Evolutionary conservation across 495 filamentous ascomycete genomes (phyloP).

Genomic region (Penicillium argentinense): DNA sequence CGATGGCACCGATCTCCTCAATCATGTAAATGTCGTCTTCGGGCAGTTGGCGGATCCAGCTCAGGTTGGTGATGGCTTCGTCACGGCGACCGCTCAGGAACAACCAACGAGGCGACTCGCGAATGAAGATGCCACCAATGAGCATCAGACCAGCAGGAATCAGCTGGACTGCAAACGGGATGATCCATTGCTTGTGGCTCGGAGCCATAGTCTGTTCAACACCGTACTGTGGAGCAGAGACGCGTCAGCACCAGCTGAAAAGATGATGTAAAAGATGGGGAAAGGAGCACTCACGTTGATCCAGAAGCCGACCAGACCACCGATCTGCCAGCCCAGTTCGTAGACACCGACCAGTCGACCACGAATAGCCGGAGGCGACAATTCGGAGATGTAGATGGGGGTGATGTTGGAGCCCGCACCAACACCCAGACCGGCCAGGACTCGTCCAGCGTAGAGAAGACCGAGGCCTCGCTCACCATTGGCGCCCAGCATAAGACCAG

Average conservation of each 20-base stretch:
- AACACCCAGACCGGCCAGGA: slow-evolving; percentile 70
- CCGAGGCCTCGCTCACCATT: slow-evolving; percentile 57
- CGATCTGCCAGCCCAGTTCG: slow-evolving; percentile 72
- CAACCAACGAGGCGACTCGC: slow-evolving; percentile 60
- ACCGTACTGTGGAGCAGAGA: slow-evolving; percentile 29
- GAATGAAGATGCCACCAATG: slow-evolving; percentile 46
- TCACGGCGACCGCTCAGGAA: slow-evolving; percentile 48
- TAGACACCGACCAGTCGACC: slow-evolving; percentile 76
- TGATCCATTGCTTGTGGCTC: slow-evolving; percentile 51
- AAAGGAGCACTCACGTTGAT: slow-evolving; percentile 52
- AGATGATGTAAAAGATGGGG: background rate
- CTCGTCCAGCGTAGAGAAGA: slow-evolving; percentile 66
- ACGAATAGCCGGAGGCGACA: slow-evolving; percentile 75
- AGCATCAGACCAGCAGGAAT: slow-evolving; percentile 51
- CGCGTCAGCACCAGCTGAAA: slow-evolving; percentile 10
- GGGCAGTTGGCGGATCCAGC: slow-evolving; percentile 62
- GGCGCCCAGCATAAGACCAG: slow-evolving; percentile 62
- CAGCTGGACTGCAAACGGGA: slow-evolving; percentile 57
- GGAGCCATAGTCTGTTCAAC: slow-evolving; percentile 32
- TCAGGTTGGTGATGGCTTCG: slow-evolving; percentile 57
- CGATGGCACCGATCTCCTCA: slow-evolving; percentile 63
- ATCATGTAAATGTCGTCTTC: slow-evolving; percentile 62
- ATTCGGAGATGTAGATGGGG: slow-evolving; percentile 78
- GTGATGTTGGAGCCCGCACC: slow-evolving; percentile 75
- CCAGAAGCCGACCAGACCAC: slow-evolving; percentile 72